Base-by-base conservation (phyloP, 2,329 filamentous ascomycete genomes). In the Chalaropsis thielavioides region DNA sequence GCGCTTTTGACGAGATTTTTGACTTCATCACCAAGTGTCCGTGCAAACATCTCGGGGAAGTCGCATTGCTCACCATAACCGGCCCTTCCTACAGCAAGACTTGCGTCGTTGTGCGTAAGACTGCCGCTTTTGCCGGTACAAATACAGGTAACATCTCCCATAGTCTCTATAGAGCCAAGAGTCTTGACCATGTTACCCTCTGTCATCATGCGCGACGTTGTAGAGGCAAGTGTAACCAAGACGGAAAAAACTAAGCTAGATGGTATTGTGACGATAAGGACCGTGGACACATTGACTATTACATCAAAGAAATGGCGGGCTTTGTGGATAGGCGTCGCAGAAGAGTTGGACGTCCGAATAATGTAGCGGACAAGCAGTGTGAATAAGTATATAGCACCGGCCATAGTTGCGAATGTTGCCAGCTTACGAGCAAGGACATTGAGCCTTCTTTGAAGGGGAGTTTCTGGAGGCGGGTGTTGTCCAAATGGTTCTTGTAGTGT, bases 351-450 rank as follows among this genome's bases (percentile, higher is more conserved):
- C 13, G 77, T 67, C 10, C 70, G 70, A 11, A 72, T 68, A 27
- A 81, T 68, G 66, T 72, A 78, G 3, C 73, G 75, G 59, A 78
- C 74, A 38, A 77, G 74, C 2, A 77, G 70, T 35, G 77, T 70
- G 10, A 76, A 65, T 65, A 78, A 77, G 69, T 78, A 77, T 44
- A 78, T 69, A 24, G 73, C 68, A 41, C 76, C 76, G n/a, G 73
- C 76, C 76, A 64, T 77, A 74, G 1, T n/a, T n/a, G n/a, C n/a
- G n/a, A n/a, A n/a, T n/a, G 74, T 73, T 27, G 77, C 77, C 65
- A 92, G 90, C 71, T 90, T 88, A 70, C 90, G 88, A 6, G 89
- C 89, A 19, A 92, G 78, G 3, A 84, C 79, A 69, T 91, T 90
- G 66, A 92, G 77, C 73, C 91, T 92, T 2, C 82, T 85, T 73